Evolutionary conservation across 768 basidiomycete genomes (phyloP), one percentile per base, ranked within the genome.

Genomic region (Tylopilus felleus): DNA sequence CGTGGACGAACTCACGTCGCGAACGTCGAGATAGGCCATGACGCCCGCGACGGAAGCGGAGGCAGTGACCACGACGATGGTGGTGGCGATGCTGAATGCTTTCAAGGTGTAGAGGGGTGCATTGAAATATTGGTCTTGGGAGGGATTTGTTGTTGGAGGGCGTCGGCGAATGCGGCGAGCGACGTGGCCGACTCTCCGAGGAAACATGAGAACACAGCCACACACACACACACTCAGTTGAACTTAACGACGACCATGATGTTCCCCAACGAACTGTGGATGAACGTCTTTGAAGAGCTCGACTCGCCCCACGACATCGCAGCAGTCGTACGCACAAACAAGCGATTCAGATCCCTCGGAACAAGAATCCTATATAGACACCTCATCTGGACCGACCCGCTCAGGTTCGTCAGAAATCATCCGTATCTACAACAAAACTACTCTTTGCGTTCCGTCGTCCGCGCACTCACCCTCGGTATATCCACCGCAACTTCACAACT

Each of bases 41-140:
- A 87, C 74, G 1, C 78, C 77, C 60, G 73, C 76, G 3, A 81
- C 69, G 5, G 80, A 66, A 0, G 65, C 71, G 6, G 73, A 65
- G 0, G 79, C 85, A 23, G 78, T 73, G 4, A 75, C 66, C 0
- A 76, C 60, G 23, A 88, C 86, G 31, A 86, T 61, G 10, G 78
- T 62, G 0, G 88, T 89, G 5, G 88, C 85, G 39, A 88, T 76
- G 3, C 77, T 73, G 38, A 90, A 82, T 0, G 87, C 88, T 59
- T 85, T 86, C 5, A 79, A 71, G 1, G 80, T 78, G 58, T 83
- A 77, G 2, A 86, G 52, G 0, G 78, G 78, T 0, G 75, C 80
- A 42, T 80, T 81, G 60, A 79, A 77, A 35, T 71, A n/a, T n/a
- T n/a, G 66, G 53, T 75, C 27, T 16, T 40, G 8, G 33, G 33